Evolutionary conservation across 2,329 filamentous ascomycete species (phyloP).

Genomic region (Fusarium torulosum): DNA sequence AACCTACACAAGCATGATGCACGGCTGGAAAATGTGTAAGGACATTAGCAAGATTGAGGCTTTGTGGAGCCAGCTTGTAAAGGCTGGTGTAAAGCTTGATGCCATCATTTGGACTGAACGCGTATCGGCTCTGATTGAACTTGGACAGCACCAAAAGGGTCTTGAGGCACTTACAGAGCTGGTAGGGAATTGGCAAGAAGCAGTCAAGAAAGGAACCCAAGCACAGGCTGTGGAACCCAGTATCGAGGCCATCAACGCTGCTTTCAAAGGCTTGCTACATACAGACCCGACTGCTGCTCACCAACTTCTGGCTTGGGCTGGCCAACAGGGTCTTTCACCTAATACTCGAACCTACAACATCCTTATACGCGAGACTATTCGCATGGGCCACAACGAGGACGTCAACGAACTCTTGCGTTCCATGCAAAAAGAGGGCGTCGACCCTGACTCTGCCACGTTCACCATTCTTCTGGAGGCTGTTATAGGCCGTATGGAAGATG

Average conservation of each 20-base stretch:
- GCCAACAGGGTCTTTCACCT: constrained; percentile 65
- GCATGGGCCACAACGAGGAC: constrained; percentile 60
- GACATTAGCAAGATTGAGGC: constrained; percentile 71
- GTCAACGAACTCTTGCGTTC: constrained; percentile 65
- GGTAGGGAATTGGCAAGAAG: constrained; percentile 68
- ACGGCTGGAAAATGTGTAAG: constrained; percentile 72
- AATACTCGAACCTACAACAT: constrained; percentile 75
- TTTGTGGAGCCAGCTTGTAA: constrained; percentile 75
- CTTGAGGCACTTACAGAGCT: constrained; percentile 75
- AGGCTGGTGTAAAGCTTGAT: constrained; percentile 72
- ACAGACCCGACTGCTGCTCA: constrained; percentile 63
- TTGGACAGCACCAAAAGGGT: constrained; percentile 66
- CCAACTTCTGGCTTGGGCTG: constrained; percentile 70
- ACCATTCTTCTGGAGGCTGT: constrained; percentile 76
- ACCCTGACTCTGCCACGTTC: constrained; percentile 77
- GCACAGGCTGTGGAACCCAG: constrained; percentile 66
- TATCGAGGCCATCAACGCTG: constrained; percentile 76
- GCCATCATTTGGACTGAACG: constrained; percentile 76
- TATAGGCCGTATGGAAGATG: constrained; percentile 57
- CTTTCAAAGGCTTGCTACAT: constrained; percentile 71
- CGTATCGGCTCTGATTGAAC: constrained; percentile 73
- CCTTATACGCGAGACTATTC: constrained; percentile 72
- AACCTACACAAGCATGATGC: constrained; percentile 80
- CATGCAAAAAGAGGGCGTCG: constrained; percentile 69
- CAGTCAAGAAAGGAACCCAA: constrained; percentile 48